Evolutionary conservation across 495 filamentous ascomycete species (phyloP).

Genomic region (Cenococcum geophilum): DNA sequence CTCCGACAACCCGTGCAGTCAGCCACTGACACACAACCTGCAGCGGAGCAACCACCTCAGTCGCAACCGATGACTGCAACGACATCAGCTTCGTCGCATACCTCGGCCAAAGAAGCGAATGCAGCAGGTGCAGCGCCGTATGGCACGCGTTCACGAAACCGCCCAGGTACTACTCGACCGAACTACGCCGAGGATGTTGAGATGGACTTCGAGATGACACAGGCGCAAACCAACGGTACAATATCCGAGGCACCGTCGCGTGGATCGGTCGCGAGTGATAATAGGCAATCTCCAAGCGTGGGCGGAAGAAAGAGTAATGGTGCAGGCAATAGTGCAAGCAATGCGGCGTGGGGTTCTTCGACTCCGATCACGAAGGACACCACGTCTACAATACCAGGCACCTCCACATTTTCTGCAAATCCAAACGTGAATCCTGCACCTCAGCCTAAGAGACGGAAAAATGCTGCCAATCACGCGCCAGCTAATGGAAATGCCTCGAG

Average conservation of each 20-base stretch:
- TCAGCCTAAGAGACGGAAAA: conserved; percentile 68
- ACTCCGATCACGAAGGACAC: conserved; percentile 21
- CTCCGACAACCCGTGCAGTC: conserved; percentile 20
- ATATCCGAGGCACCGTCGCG: conserved; percentile 24
- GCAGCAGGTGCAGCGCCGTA: conserved; percentile 55
- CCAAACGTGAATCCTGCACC: conserved; percentile 34
- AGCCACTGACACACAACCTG: conserved; percentile 14
- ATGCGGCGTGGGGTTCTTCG: conserved; percentile 27
- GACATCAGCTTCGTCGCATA: conserved; percentile 41
- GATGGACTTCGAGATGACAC: conserved; percentile 63
- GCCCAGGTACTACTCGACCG: conserved; percentile 68
- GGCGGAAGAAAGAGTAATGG: conserved; percentile 24
- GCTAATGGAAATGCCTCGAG: conserved; percentile 29
- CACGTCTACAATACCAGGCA: conserved; percentile 60
- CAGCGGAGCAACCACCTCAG: conserved; percentile 22
- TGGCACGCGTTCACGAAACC: conserved; percentile 90
- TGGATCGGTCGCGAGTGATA: conserved; percentile 21
- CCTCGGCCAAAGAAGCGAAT: conserved; percentile 24
- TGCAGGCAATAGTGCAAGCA: conserved; percentile 13
- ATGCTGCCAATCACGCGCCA: conserved; percentile 35
- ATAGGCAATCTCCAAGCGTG: conserved; percentile 18
- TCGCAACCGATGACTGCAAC: conserved; percentile 49
- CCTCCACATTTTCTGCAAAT: conserved; percentile 54
- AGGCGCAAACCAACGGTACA: conserved; percentile 23
- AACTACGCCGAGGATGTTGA: conserved; percentile 98